A percentile compares a stretch with the other conserved stretches of the same genome.
Conservation (phyloP, 2,329 filamentous ascomycete species). For the Uncinocarpus reesii region DNA sequence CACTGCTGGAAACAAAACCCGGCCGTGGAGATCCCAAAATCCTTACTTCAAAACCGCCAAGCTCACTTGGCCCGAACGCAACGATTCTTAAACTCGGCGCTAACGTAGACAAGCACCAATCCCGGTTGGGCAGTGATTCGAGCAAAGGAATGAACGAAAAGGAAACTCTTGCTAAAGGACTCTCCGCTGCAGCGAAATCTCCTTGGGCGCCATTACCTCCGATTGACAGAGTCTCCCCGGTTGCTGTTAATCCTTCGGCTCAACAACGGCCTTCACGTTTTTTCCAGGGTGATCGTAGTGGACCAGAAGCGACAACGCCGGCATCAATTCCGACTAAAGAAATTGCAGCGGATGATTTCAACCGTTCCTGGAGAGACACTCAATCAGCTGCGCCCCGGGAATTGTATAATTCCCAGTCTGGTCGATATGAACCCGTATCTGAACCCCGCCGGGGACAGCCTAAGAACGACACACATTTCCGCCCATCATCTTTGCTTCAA, state of each 20-base stretch:
- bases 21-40: constrained; percentile 23
- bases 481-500: constrained; percentile 71
- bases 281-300: constrained; percentile 46
- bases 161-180: constrained; percentile 38
- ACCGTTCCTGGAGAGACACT: constrained; percentile 65
- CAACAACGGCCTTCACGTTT: constrained; percentile 41
- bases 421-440: constrained; percentile 77
- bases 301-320: constrained; percentile 45
- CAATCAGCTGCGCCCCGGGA: constrained; percentile 56
- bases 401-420: constrained; percentile 89
- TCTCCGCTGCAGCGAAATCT: constrained; percentile 62
- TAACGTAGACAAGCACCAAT: constrained; percentile 36
- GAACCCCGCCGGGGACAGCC: constrained; percentile 61
- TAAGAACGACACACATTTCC: constrained; percentile 55
- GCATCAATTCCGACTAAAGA: constrained; percentile 56
- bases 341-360: constrained; percentile 90
- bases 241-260: constrained; percentile 47
- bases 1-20: neutral
- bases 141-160: constrained; percentile 46
- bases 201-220: constrained; percentile 84
- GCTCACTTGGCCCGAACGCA: constrained; percentile 41
- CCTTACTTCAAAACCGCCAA: constrained; percentile 30
- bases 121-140: constrained; percentile 35
- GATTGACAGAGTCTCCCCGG: constrained; percentile 67
- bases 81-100: constrained; percentile 41